phyloP scores from a whole-genome alignment of 1,284 basidiomycete genomes.

The Pseudozyma flocculosa region DNA sequence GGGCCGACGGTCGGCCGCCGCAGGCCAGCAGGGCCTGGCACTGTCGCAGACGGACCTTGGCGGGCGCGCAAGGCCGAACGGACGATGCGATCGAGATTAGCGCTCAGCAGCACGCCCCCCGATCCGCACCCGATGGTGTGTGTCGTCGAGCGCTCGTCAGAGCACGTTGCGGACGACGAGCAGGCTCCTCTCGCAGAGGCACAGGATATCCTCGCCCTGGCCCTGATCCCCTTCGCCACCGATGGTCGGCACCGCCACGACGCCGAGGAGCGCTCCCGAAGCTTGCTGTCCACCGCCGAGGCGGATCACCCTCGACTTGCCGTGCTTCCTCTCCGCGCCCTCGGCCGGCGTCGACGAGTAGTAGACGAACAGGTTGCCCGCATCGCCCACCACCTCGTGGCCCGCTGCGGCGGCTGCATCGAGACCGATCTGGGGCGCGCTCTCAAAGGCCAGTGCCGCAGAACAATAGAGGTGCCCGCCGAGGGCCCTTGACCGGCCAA shows the following conservation, averaged over 20 bases:
- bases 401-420: constrained; percentile 3
- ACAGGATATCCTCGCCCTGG: not conserved
- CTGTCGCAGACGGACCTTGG: too few relatives aligned
- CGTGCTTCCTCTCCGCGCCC: constrained; percentile 6
- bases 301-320: constrained; percentile 25
- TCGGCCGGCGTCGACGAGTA: constrained; percentile 10
- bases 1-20: too few relatives aligned
- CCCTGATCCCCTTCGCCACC: not conserved
- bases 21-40: too few relatives aligned
- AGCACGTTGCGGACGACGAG: not conserved
- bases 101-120: too few relatives aligned
- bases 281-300: constrained; percentile 8
- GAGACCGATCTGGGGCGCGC: constrained; percentile 23
- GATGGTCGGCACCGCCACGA: constrained; percentile 5
- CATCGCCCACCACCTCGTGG: constrained; percentile 5
- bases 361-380: constrained; percentile 49
- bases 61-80: too few relatives aligned
- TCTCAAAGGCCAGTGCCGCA: constrained; percentile 34
- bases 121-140: too few relatives aligned
- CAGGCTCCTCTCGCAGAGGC: not conserved
- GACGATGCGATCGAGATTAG: too few relatives aligned
- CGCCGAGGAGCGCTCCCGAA: constrained; percentile 26
- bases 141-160: too few relatives aligned
- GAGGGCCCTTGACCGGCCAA: too few relatives aligned
- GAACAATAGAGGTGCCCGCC: constrained; percentile 11